These are phyloP conservation scores for Arabidopsis lyrata DNA, from an alignment of 441 rosid genomes.

Conservation along the genomic window DNA sequence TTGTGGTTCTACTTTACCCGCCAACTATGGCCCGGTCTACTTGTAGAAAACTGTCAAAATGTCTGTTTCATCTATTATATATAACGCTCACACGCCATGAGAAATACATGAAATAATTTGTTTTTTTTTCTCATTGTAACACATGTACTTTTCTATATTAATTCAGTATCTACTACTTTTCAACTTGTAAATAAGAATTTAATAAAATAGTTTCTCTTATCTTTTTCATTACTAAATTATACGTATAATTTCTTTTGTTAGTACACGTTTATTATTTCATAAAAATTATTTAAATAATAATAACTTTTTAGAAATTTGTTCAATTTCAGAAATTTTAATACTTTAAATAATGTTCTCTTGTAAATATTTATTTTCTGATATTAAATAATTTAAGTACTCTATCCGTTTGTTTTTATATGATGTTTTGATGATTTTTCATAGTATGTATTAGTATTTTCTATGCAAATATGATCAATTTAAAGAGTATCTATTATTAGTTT, in stretches of 20 bases:
- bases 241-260: neutral
- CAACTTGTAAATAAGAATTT: neutral
- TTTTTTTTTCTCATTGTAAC: neutral
- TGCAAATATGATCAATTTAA: too few relatives aligned
- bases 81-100: constrained; percentile 35
- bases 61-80: constrained; percentile 35
- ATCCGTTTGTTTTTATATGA: neutral
- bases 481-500: too few relatives aligned
- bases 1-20: constrained; percentile 47
- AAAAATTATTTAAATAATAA: too few relatives aligned
- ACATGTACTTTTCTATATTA: neutral
- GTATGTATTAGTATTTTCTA: too few relatives aligned
- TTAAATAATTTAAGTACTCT: too few relatives aligned
- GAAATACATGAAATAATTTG: neutral
- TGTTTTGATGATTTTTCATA: neutral
- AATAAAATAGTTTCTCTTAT: neutral
- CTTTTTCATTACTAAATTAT: neutral
- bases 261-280: too few relatives aligned
- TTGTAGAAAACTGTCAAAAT: constrained; percentile 22
- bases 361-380: too few relatives aligned
- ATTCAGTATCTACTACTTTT: neutral
- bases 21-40: constrained; percentile 44
- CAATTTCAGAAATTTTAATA: neutral
- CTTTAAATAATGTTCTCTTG: too few relatives aligned
- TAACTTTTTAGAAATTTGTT: neutral